These are phyloP conservation scores for Buddleja alternifolia DNA, from an alignment of 257 asterid genomes.

Conservation along the genomic window DNA sequence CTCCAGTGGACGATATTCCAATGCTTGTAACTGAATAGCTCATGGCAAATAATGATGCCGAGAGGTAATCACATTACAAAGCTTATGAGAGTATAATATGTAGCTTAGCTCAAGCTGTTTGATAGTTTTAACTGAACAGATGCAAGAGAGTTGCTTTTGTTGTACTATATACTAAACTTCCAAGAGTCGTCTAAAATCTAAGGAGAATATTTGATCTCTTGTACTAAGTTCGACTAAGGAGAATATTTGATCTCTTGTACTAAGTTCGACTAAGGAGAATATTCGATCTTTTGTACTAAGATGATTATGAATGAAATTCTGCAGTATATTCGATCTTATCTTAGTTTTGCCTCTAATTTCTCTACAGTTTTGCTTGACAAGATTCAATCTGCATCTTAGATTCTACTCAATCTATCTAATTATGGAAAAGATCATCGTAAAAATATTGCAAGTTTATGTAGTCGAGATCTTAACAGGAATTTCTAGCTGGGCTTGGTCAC, in stretches of 20 bases:
- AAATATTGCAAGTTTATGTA: no score
- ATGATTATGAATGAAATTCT: constrained; percentile 9
- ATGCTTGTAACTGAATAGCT: constrained; percentile 60
- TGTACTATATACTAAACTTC: not conserved
- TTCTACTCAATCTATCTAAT: no score
- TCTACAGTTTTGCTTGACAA: no score
- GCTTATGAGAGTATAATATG: not conserved
- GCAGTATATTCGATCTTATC: not conserved
- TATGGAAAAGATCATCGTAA: no score
- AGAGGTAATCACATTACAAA: not conserved
- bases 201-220: not conserved
- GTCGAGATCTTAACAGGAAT: no score
- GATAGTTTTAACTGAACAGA: constrained; percentile 3
- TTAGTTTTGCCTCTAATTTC: no score
- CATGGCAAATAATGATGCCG: constrained; percentile 2
- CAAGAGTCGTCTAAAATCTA: not conserved
- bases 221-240: no score
- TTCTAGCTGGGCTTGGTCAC: no score
- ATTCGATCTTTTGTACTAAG: constrained; percentile 19
- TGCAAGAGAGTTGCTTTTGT: constrained; percentile 17
- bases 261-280: no score
- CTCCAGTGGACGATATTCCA: constrained; percentile 46
- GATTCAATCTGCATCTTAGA: no score
- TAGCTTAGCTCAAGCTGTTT: constrained; percentile 19
- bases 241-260: no score